Base-by-base conservation (phyloP, 1,284 basidiomycete genomes). In the Phlebopus sp. region DNA sequence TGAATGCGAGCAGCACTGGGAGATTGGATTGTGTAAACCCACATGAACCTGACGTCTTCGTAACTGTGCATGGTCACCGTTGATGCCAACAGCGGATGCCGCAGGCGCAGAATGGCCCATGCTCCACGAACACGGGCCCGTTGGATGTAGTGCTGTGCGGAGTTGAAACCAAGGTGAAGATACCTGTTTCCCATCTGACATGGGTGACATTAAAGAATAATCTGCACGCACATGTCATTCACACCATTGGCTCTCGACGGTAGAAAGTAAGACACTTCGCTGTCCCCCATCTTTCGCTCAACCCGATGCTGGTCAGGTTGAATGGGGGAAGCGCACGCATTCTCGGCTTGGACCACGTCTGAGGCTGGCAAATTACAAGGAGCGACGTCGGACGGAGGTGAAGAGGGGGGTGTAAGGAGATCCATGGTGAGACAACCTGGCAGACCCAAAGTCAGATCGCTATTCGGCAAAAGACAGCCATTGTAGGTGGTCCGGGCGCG, bases 181-280 rank as follows among this genome's bases (percentile, higher is more conserved):
- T 84, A 85, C 82, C 82, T 84, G 50, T 23, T 18, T 34, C 19
- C 31, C 39, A 18, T n/a, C 4, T 7, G 17, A 17, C 15, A 21
- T 19, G 5, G 25, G 18, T 7, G 21, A 27, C 15, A n/a, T 8
- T 10, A 13, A 15, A 35, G 25, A 18, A n/a, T 25, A 10, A 21
- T 37, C 23, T 32, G 27, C 32, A 61, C 76, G 49, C 59, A 89
- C 89, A 91, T 90, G 64, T 92, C 89, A 57, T 91, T 91, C 21
- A 90, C 88, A 11, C 89, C 89, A 49, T 72, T 77, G 41, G 79
- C 79, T 17, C 87, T 75, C 4, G 82, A 81, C 2, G 86, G 87
- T 9, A 90, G 72, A 59, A 78, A 90, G 63, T 90, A 90, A 3
- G 84, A 86, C 4, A 75, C 61, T 62, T 87, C 84, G 9, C 77